Base-by-base conservation (phyloP, 306 rosid species). In the Trifolium dubium region DNA sequence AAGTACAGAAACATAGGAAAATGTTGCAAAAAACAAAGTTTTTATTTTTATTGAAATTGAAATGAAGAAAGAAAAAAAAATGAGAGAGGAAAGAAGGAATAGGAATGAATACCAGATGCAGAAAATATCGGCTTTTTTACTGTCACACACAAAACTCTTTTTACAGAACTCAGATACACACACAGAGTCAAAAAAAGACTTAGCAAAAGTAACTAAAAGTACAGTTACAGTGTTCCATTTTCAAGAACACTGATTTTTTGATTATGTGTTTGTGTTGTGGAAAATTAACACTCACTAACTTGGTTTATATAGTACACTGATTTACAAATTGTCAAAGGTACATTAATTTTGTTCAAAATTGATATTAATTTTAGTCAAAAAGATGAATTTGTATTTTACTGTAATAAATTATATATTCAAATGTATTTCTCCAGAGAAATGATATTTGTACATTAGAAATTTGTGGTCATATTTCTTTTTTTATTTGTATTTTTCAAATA, bases 61-160 rank as follows among this genome's bases (percentile, higher is more conserved):
- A 39, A 39, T 39, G 43, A 39, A 32, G 30, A 35, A 17, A 28
- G 58, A 51, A 18, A 17, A 50, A 50, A 14, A 8, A 54, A 19
- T 19, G 9, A 41, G 19, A 66, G 11, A 32, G 6, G 39, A 23
- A 29, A 2, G 39, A 32, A 43, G 58, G 29, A 29, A 34, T 5
- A 13, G 53, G 29, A 17, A 14, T 29, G 29, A 19, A 58, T 58
- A 58, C 70, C 53, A 49, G 46, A 49, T 30, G 44, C 60, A 69
- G 60, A 68, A 69, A 69, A 69, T 69, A 49, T 69, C 31, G 30
- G 28, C 15, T 67, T 69, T 64, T 69, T 69, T 49, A 69, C 73
- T 50, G 73, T 41, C 73, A 69, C 41, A 47, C 58, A 58, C 55
- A 17, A 47, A 23, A 47, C 54, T 23, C 19, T 51, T 7, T 19